A percentile compares a stretch with the other conserved stretches of the same genome.
These are phyloP conservation scores for Talinum fruticosum DNA, from an alignment of 148 eudicot genomes.

Conservation along the genomic window DNA sequence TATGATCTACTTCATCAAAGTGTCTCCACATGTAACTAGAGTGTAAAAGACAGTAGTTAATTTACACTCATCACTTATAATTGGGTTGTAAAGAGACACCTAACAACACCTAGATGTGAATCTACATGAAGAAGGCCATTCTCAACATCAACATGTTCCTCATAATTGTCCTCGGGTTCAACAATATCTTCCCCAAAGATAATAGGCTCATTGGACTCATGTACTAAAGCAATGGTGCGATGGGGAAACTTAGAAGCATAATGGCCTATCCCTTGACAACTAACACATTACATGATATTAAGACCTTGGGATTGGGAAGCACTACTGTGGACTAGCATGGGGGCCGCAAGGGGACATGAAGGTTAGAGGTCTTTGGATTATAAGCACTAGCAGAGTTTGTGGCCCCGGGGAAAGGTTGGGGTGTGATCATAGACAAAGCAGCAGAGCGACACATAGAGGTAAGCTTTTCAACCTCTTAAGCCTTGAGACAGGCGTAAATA, in stretches of 20 bases:
- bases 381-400: background rate
- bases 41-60: background rate
- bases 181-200: background rate
- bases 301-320: background rate
- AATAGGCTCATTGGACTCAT: background rate
- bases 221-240: background rate
- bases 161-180: background rate
- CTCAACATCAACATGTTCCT: background rate
- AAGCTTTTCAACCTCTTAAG: background rate
- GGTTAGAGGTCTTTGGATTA: background rate
- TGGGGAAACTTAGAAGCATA: background rate
- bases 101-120: background rate
- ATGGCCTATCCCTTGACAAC: no score
- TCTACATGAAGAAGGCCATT: background rate
- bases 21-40: background rate
- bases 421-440: background rate
- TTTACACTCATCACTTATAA: background rate
- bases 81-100: background rate
- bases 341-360: background rate
- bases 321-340: background rate
- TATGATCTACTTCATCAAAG: background rate
- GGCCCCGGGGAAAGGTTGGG: background rate
- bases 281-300: no score
- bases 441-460: background rate
- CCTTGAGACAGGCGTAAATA: background rate